Evolutionary conservation across 768 basidiomycete genomes (phyloP).

Genomic region (Russula dissimulans): DNA sequence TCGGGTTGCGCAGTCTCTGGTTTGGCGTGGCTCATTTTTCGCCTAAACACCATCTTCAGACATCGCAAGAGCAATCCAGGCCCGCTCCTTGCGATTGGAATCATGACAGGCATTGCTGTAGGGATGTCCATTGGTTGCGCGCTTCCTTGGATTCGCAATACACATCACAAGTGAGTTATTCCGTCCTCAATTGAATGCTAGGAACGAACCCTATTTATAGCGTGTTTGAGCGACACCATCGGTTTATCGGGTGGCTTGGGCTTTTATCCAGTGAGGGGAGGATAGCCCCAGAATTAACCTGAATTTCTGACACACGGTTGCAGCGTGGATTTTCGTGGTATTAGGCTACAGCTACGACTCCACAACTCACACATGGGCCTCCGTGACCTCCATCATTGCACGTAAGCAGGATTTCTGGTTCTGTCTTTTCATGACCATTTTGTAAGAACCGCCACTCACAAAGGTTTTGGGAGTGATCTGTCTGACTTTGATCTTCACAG

Average conservation of each 20-base stretch:
- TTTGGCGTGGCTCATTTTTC: constrained; percentile 58
- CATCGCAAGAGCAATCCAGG: constrained; percentile 41
- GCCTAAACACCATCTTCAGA: constrained; percentile 48
- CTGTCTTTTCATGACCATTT: constrained; percentile 59
- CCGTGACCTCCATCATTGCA: constrained; percentile 43
- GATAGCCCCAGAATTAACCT: background rate
- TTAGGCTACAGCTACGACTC: constrained; percentile 55
- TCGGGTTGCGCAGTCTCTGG: constrained; percentile 67
- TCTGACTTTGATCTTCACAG: constrained; percentile 28
- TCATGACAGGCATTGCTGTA: constrained; percentile 48
- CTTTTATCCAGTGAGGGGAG: constrained; percentile 41
- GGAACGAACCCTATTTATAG: constrained; percentile 28
- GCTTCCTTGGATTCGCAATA: constrained; percentile 73
- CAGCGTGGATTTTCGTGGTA: constrained; percentile 58
- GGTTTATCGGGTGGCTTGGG: constrained; percentile 65
- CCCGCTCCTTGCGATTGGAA: constrained; percentile 51
- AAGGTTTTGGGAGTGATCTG: background rate
- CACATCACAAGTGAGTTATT: constrained; percentile 64
- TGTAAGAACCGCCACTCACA: constrained; percentile 37
- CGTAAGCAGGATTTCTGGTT: constrained; percentile 75
- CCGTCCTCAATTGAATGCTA: background rate
- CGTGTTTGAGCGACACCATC: constrained; percentile 72
- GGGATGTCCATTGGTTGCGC: constrained; percentile 54
- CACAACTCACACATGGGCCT: constrained; percentile 46
- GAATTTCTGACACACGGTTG: background rate